A percentile compares a stretch with the other conserved stretches of the same genome.
Conservation (phyloP, 306 rosid genomes). For the Fragaria nilgerrensis region DNA sequence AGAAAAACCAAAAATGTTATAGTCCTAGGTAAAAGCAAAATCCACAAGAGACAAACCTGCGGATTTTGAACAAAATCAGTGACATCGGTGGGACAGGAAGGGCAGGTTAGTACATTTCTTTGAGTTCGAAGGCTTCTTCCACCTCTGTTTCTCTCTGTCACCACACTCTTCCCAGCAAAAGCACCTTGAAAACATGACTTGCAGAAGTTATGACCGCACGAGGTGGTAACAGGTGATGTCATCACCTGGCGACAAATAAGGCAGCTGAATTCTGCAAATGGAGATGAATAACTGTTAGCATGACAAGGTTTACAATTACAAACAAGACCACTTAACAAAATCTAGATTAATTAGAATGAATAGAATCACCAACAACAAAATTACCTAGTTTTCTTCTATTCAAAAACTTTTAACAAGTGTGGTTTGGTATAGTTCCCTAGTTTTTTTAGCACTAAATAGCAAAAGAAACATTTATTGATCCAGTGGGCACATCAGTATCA, state of each 20-base stretch:
- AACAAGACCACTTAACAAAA: background rate
- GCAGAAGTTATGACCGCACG: conserved; percentile 73
- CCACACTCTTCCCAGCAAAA: conserved; percentile 47
- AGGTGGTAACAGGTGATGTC: conserved; percentile 54
- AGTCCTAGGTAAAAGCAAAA: background rate
- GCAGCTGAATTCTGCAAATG: conserved; percentile 59
- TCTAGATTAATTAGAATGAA: background rate
- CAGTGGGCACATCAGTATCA: background rate
- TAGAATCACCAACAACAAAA: background rate
- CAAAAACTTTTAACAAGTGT: background rate
- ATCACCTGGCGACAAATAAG: conserved; percentile 50
- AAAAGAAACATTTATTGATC: background rate
- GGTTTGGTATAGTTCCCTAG: background rate
- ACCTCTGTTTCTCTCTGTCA: conserved; percentile 47
- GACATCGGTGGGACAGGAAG: conserved; percentile 60
- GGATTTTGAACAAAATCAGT: conserved; percentile 71
- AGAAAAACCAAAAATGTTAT: background rate
- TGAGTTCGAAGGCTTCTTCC: conserved; percentile 59
- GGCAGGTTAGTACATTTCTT: conserved; percentile 63
- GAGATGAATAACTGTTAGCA: background rate
- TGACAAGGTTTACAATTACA: background rate
- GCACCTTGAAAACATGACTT: conserved; percentile 59
- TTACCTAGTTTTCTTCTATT: background rate
- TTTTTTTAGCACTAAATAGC: background rate
- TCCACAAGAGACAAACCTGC: conserved; percentile 45